phyloP scores from a whole-genome alignment of 768 basidiomycete species.

The Pleurotus giganteus region DNA sequence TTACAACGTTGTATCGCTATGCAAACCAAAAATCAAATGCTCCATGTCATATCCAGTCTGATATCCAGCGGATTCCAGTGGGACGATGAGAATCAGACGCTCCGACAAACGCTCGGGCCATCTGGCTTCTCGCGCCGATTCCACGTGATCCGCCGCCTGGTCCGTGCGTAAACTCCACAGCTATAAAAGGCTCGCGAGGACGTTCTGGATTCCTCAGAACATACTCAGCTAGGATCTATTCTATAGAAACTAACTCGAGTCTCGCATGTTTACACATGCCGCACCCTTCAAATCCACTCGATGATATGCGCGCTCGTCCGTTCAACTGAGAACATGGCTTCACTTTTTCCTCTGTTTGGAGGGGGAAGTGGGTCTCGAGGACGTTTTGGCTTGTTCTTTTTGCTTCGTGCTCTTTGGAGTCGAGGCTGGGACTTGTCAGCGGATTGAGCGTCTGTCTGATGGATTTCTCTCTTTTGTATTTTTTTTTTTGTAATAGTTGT shows the following conservation, averaged over 20 bases:
- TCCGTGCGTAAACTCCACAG: conserved; percentile 22
- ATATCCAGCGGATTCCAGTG: too few relatives aligned
- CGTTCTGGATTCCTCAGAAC: conserved; percentile 47
- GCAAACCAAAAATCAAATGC: too few relatives aligned
- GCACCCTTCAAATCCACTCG: conserved; percentile 68
- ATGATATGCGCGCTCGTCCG: conserved; percentile 66
- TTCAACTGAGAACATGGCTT: conserved; percentile 56
- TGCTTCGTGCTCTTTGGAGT: conserved; percentile 21
- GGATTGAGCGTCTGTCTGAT: conserved; percentile 55
- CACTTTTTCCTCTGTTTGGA: conserved; percentile 11
- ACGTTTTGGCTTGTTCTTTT: conserved; percentile 40
- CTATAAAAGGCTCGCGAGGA: conserved; percentile 21
- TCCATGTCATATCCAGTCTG: too few relatives aligned
- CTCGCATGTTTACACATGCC: conserved; percentile 80
- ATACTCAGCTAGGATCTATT: conserved; percentile 83
- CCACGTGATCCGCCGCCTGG: not conserved
- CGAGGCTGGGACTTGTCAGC: conserved; percentile 31
- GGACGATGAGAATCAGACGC: too few relatives aligned
- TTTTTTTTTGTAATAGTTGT: too few relatives aligned
- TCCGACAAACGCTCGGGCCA: too few relatives aligned
- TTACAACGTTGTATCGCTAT: too few relatives aligned
- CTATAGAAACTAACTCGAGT: conserved; percentile 76
- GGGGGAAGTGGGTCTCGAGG: conserved; percentile 43
- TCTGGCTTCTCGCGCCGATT: not conserved
- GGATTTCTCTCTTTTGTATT: conserved; percentile 27